Evolutionary conservation across 176 grass and related monocot species (phyloP).

Genomic region (Carex kokanica): DNA sequence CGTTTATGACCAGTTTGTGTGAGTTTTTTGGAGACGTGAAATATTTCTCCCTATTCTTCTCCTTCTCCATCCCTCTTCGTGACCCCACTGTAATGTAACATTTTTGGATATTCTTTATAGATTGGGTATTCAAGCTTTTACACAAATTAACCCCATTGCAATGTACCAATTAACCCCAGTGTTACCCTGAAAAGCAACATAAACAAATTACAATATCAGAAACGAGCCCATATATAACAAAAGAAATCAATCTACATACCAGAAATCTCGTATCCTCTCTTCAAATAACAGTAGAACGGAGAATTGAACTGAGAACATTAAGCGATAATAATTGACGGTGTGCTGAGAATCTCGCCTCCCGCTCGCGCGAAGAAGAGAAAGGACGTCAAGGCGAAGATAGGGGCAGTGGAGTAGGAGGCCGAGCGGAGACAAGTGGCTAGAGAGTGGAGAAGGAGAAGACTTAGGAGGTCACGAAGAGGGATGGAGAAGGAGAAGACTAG

Average conservation of each 20-base stretch:
- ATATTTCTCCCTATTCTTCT: too few relatives aligned
- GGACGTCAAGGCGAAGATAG: background rate
- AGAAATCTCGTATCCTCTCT: background rate
- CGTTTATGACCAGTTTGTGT: too few relatives aligned
- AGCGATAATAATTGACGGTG: slow-evolving; percentile 8
- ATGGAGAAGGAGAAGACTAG: too few relatives aligned
- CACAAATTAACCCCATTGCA: too few relatives aligned
- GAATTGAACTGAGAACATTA: background rate
- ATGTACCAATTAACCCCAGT: background rate
- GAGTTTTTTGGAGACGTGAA: too few relatives aligned
- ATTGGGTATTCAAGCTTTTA: too few relatives aligned
- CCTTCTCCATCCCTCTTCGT: too few relatives aligned
- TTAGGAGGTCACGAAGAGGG: too few relatives aligned
- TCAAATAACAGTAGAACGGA: background rate
- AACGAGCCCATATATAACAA: background rate
- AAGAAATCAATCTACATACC: background rate
- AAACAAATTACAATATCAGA: background rate
- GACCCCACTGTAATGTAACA: too few relatives aligned
- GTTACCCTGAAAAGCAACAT: background rate
- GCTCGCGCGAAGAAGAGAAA: slow-evolving; percentile 14
- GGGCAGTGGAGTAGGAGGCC: background rate
- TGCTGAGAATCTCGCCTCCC: background rate
- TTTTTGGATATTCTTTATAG: too few relatives aligned
- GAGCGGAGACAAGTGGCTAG: background rate
- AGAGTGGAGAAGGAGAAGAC: background rate